Conservation (phyloP, 192 early-diverging fungal genomes). For the Linnemannia exigua region DNA sequence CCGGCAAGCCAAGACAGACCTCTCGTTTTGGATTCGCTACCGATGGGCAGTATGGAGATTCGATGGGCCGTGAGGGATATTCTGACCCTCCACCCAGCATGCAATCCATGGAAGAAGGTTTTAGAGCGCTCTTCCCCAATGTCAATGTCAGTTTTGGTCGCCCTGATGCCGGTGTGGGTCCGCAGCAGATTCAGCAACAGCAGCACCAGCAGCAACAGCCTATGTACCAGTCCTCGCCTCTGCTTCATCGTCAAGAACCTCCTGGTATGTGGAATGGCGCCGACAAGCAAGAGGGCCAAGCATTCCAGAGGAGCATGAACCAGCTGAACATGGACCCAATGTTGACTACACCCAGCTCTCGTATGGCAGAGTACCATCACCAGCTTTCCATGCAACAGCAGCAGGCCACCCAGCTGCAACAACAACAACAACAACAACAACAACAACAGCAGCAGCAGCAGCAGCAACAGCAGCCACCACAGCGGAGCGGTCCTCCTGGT, state of each 20-base stretch:
- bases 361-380: constrained; percentile 48
- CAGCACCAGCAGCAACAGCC: constrained; percentile 41
- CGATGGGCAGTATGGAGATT: constrained; percentile 32
- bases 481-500: constrained; percentile 24
- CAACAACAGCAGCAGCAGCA: constrained; percentile 13
- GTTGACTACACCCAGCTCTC: constrained; percentile 36
- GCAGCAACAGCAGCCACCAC: constrained; percentile 15
- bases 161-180: constrained; percentile 20
- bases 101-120: constrained; percentile 68
- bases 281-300: constrained; percentile 21
- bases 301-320: constrained; percentile 33
- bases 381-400: constrained; percentile 33
- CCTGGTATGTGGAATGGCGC: constrained; percentile 25
- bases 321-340: constrained; percentile 42
- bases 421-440: constrained; percentile 5
- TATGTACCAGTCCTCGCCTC: constrained; percentile 24
- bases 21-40: constrained; percentile 64
- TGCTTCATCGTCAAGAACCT: constrained; percentile 22
- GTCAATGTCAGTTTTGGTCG: constrained; percentile 72
- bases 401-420: background rate
- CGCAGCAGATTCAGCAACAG: constrained; percentile 38
- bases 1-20: constrained; percentile 54
- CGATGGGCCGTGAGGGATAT: constrained; percentile 28
- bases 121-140: constrained; percentile 71
- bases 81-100: constrained; percentile 39